phyloP scores from a whole-genome alignment of 2,329 filamentous ascomycete genomes.

The Calonectria pseudoturangicola region DNA sequence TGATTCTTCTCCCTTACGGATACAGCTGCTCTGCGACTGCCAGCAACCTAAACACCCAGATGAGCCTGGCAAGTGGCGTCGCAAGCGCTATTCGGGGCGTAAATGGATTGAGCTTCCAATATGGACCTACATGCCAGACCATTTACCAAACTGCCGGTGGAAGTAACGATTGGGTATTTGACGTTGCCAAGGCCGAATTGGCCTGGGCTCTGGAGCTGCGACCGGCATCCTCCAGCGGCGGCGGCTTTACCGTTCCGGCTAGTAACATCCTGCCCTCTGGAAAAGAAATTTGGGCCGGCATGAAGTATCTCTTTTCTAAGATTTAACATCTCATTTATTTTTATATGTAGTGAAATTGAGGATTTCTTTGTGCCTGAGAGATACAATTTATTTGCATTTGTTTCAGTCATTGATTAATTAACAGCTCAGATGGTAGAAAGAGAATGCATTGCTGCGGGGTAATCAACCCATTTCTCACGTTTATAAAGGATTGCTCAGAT shows the following conservation, averaged over 20 bases:
- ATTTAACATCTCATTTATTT: not conserved
- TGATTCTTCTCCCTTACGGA: conserved; percentile 8
- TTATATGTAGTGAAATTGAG: not conserved
- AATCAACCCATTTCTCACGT: too few species aligned
- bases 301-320: not conserved
- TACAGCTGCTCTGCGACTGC: conserved; percentile 17
- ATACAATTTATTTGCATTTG: too few species aligned
- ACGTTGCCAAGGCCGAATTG: conserved; percentile 17
- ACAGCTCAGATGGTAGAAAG: too few species aligned
- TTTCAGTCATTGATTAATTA: too few species aligned
- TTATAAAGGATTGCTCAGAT: too few species aligned
- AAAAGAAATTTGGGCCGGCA: conserved; percentile 6
- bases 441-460: too few species aligned
- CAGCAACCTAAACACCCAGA: conserved; percentile 8
- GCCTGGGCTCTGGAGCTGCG: conserved; percentile 4
- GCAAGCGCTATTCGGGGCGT: conserved; percentile 9
- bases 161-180: conserved; percentile 12
- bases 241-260: conserved; percentile 3
- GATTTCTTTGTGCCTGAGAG: too few species aligned
- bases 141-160: conserved; percentile 17
- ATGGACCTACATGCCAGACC: conserved; percentile 11
- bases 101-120: conserved; percentile 5
- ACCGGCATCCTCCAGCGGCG: not conserved
- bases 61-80: conserved; percentile 12
- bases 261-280: conserved; percentile 17